Conservation (phyloP, 164 flowering plant species). For the Protea cynaroides region DNA sequence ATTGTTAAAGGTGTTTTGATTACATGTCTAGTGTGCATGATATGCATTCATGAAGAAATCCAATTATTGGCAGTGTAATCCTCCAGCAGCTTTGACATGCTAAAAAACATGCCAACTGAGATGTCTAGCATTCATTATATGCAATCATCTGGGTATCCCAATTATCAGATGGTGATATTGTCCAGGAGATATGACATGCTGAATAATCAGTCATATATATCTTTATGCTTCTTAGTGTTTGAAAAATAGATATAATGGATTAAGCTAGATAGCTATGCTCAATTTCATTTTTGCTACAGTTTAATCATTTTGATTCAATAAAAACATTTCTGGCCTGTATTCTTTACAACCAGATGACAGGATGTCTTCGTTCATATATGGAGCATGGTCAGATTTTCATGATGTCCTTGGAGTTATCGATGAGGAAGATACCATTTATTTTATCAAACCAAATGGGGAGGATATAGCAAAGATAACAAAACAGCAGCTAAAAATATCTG, state of each 20-base stretch:
- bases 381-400: conserved; percentile 83
- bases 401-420: conserved; percentile 75
- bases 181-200: neutral
- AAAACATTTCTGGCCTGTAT: conserved; percentile 1
- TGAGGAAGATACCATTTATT: conserved; percentile 49
- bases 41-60: neutral
- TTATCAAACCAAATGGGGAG: conserved; percentile 76
- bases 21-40: neutral
- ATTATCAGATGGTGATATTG: neutral
- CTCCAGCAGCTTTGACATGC: neutral
- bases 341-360: conserved; percentile 33
- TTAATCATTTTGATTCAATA: neutral
- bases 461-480: conserved; percentile 52
- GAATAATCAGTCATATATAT: neutral
- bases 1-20: neutral
- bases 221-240: neutral
- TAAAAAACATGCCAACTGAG: too few species aligned
- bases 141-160: too few species aligned
- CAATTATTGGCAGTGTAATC: neutral
- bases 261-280: neutral
- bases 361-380: conserved; percentile 38
- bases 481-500: conserved; percentile 45
- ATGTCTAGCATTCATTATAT: too few species aligned
- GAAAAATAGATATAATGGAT: neutral
- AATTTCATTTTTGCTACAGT: neutral